Percentiles rank a stretch among this genome's conserved stretches.
Evolutionary conservation across 129 eudicot species (phyloP).

Genomic region (Daucus carota): DNA sequence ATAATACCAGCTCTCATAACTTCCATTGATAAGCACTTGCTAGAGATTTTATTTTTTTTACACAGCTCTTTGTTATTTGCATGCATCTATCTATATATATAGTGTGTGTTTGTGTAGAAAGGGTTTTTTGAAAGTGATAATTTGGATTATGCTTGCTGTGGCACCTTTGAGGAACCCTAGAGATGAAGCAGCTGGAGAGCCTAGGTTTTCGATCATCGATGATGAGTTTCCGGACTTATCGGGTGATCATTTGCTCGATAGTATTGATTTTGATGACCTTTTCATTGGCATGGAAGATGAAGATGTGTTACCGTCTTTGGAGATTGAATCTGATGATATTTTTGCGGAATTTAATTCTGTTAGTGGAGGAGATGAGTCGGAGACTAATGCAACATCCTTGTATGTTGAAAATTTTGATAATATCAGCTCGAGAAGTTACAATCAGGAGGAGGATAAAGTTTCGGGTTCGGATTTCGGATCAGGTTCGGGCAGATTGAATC

Average conservation of each 20-base stretch:
- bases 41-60: not conserved
- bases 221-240: conserved; percentile 53
- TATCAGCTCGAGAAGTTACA: conserved; percentile 17
- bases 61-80: not conserved
- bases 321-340: conserved; percentile 62
- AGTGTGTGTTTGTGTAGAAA: not conserved
- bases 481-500: conserved; percentile 5
- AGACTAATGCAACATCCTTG: conserved; percentile 18
- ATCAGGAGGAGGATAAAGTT: conserved; percentile 14
- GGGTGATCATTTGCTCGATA: conserved; percentile 61
- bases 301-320: conserved; percentile 75
- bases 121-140: conserved; percentile 1
- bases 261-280: conserved; percentile 83
- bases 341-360: conserved; percentile 59
- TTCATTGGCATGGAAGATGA: conserved; percentile 62
- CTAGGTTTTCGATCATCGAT: conserved; percentile 26
- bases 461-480: conserved; percentile 3
- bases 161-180: conserved; percentile 37
- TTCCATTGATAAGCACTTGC: not conserved
- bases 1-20: not conserved
- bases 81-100: not conserved
- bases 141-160: conserved; percentile 65
- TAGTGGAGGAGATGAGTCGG: conserved; percentile 48
- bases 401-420: conserved; percentile 23
- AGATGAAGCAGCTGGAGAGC: conserved; percentile 37